Evolutionary conservation across 2,329 filamentous ascomycete species (phyloP).

Genomic region (Phoma sp.): DNA sequence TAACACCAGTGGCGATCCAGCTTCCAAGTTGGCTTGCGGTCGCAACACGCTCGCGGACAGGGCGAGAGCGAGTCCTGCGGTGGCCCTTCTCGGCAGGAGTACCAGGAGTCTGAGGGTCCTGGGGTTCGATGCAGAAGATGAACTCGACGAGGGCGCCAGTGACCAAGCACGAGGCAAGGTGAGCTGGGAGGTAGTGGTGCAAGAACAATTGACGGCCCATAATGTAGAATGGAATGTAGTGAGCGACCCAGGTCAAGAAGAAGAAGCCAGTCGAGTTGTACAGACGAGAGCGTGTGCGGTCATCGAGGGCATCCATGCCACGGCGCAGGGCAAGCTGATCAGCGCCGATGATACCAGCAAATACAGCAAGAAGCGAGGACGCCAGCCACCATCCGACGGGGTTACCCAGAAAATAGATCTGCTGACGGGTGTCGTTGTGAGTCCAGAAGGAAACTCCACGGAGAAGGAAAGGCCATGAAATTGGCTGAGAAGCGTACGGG

Average conservation of each 20-base stretch:
- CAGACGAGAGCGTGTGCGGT: conserved; percentile 90
- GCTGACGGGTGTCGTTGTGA: conserved; percentile 88
- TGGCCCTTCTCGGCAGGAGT: conserved; percentile 44
- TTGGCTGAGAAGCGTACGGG: conserved; percentile 91
- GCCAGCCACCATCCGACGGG: conserved; percentile 97
- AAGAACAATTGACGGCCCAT: conserved; percentile 99
- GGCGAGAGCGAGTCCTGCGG: conserved; percentile 62
- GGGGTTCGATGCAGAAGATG: conserved; percentile 87
- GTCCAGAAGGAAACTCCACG: conserved; percentile 99
- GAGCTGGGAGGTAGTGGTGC: conserved; percentile 95
- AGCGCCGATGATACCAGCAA: conserved; percentile 86
- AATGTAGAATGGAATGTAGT: conserved; percentile 96
- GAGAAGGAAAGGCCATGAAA: conserved; percentile 97
- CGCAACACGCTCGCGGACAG: conserved; percentile 81
- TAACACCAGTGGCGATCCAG: conserved; percentile 78
- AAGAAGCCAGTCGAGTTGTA: conserved; percentile 99
- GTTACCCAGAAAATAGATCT: conserved; percentile 99
- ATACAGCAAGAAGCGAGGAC: conserved; percentile 90
- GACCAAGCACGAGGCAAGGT: conserved; percentile 87
- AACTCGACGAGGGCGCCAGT: conserved; percentile 93
- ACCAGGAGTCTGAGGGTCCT: conserved; percentile 55
- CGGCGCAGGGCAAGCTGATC: conserved; percentile 93
- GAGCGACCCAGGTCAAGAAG: conserved; percentile 96
- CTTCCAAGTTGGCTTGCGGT: conserved; percentile 76
- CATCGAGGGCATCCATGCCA: conserved; percentile 90